A percentile compares a stretch with the other conserved stretches of the same genome.
phyloP scores from a whole-genome alignment of 805 yeast species.

The Ogataea parapolymorpha region DNA sequence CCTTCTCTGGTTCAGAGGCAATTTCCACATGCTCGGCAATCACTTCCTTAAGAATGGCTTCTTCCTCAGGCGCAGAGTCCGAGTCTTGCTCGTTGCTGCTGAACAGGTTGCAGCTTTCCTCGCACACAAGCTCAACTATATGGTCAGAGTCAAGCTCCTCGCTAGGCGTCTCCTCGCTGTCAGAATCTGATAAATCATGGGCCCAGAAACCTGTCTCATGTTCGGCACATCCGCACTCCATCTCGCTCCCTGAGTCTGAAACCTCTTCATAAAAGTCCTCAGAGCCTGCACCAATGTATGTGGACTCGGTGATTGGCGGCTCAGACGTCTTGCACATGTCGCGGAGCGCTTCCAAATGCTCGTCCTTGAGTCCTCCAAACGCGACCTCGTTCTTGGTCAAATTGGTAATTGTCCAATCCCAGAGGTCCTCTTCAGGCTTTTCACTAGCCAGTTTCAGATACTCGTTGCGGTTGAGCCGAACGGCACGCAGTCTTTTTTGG shows the following conservation, averaged over 20 bases:
- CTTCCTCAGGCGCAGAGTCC: slow-evolving; percentile 18
- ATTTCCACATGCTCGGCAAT: background rate
- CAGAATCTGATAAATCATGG: background rate
- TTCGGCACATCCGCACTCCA: too few species aligned
- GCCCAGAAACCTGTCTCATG: too few species aligned
- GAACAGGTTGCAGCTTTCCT: background rate
- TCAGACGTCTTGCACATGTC: too few species aligned
- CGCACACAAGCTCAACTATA: background rate
- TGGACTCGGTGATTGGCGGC: too few species aligned
- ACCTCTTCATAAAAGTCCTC: too few species aligned
- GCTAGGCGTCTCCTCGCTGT: slow-evolving; percentile 6
- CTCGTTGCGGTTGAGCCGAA: slow-evolving; percentile 14
- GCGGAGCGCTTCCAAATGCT: too few species aligned
- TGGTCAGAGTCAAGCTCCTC: slow-evolving; percentile 1
- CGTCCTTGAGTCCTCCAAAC: background rate
- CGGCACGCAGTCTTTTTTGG: slow-evolving; percentile 9
- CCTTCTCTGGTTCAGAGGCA: background rate
- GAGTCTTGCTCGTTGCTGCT: slow-evolving; percentile 1
- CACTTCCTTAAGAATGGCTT: slow-evolving; percentile 5
- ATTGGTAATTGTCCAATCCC: slow-evolving; percentile 2
- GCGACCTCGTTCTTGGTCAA: background rate
- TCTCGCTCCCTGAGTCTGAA: too few species aligned
- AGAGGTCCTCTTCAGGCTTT: background rate
- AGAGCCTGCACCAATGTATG: too few species aligned
- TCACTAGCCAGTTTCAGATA: background rate